A percentile compares a stretch with the other conserved stretches of the same genome.
Conservation (phyloP, 768 basidiomycete genomes). For the Boletus coccyginus region DNA sequence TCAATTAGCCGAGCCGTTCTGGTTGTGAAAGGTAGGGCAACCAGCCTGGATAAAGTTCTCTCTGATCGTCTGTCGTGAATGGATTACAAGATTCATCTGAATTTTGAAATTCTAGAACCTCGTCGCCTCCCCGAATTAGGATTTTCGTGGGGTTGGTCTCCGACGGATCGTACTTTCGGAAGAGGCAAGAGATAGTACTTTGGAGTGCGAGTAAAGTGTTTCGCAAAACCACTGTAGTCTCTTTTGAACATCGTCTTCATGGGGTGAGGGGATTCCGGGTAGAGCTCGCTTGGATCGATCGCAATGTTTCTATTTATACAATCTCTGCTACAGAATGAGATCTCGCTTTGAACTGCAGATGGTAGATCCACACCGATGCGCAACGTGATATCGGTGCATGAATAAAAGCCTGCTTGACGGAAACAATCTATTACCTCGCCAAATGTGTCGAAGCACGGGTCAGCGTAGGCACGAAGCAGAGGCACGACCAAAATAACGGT, state of each 20-base stretch:
- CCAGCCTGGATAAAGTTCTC: slow-evolving; percentile 30
- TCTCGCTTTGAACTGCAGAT: too few species aligned
- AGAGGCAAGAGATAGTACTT: slow-evolving; percentile 27
- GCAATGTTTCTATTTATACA: too few species aligned
- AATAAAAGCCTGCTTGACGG: too few species aligned
- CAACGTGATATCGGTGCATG: too few species aligned
- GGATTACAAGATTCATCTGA: slow-evolving; percentile 26
- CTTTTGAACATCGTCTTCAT: too few species aligned
- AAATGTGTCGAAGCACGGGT: slow-evolving; percentile 26
- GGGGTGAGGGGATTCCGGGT: too few species aligned
- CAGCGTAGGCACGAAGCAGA: slow-evolving; percentile 26
- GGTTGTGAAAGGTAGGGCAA: not conserved
- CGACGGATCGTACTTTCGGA: slow-evolving; percentile 25
- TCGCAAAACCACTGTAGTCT: too few species aligned
- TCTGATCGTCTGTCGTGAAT: slow-evolving; percentile 38
- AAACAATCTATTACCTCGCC: slow-evolving; percentile 30
- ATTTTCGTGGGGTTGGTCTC: slow-evolving; percentile 25
- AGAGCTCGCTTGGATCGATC: too few species aligned
- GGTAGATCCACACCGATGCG: too few species aligned
- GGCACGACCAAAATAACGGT: slow-evolving; percentile 33
- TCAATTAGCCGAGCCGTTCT: not conserved
- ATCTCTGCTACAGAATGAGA: too few species aligned
- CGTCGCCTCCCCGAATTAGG: slow-evolving; percentile 39
- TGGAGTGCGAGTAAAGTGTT: not conserved
- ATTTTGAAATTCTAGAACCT: slow-evolving; percentile 35